A percentile compares a stretch with the other conserved stretches of the same genome.
These are phyloP conservation scores for Epichloe bromicola DNA, from an alignment of 2,329 filamentous ascomycete species.

Conservation along the genomic window DNA sequence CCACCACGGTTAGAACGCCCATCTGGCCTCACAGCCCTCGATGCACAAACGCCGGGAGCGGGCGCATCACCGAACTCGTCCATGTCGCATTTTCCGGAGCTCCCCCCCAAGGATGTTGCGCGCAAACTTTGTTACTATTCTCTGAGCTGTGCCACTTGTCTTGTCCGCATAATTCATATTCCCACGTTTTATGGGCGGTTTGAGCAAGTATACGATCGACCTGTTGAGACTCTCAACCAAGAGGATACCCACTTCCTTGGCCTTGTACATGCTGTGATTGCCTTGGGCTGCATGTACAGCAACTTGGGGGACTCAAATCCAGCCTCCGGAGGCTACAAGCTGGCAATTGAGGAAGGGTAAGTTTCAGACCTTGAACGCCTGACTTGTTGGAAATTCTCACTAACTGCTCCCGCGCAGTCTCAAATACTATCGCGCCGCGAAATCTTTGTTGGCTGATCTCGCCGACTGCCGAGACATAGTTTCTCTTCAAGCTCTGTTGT, in stretches of 20 bases:
- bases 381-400: constrained; percentile 11
- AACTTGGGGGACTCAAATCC: constrained; percentile 41
- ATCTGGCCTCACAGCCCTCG: constrained; percentile 43
- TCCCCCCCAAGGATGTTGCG: constrained; percentile 51
- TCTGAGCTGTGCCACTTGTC: constrained; percentile 42
- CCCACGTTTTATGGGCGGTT: constrained; percentile 70
- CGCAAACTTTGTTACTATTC: constrained; percentile 41
- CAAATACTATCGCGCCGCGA: constrained; percentile 60
- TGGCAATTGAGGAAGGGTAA: constrained; percentile 44
- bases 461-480: constrained; percentile 60
- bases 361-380: constrained; percentile 8
- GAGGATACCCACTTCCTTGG: constrained; percentile 59
- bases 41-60: constrained; percentile 53
- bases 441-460: constrained; percentile 50
- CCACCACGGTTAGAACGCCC: constrained; percentile 37
- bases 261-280: constrained; percentile 56
- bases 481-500: constrained; percentile 62
- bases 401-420: constrained; percentile 32
- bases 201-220: constrained; percentile 62
- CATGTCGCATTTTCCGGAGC: constrained; percentile 43
- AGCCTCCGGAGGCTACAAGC: constrained; percentile 32
- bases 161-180: constrained; percentile 61
- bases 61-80: constrained; percentile 46
- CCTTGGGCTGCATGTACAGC: constrained; percentile 60
- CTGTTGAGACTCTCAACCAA: constrained; percentile 47